These are phyloP conservation scores for Ascochyta koolunga DNA, from an alignment of 2,329 filamentous ascomycete genomes.

Conservation along the genomic window DNA sequence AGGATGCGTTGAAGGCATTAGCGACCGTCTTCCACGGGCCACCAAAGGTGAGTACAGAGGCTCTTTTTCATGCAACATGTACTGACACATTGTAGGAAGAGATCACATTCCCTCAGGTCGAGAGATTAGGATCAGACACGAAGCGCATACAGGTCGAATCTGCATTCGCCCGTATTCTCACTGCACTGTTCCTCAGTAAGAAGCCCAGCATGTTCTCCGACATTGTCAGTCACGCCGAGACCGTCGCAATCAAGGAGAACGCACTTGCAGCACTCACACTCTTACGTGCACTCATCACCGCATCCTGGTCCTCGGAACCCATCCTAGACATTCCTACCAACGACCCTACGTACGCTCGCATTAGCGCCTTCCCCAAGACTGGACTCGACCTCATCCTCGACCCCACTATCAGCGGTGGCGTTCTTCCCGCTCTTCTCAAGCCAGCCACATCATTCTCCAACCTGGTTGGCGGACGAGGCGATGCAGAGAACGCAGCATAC, in stretches of 20 bases:
- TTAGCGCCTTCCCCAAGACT: constrained; percentile 42
- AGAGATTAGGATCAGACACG: constrained; percentile 28
- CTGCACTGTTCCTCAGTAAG: constrained; percentile 59
- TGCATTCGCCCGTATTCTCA: constrained; percentile 60
- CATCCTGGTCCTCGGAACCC: constrained; percentile 57
- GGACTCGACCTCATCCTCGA: constrained; percentile 60
- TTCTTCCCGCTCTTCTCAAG: constrained; percentile 63
- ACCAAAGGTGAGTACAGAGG: constrained; percentile 21
- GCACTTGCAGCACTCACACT: constrained; percentile 62
- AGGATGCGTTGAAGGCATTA: constrained; percentile 61
- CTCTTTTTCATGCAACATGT: background rate
- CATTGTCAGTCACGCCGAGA: constrained; percentile 60
- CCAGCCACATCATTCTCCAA: constrained; percentile 63
- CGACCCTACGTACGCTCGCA: constrained; percentile 53
- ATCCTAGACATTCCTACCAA: constrained; percentile 55
- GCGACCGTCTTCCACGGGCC: constrained; percentile 64
- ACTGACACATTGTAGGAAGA: constrained; percentile 30
- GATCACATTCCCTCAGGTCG: constrained; percentile 45
- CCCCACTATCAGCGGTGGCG: constrained; percentile 55
- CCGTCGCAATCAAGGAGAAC: constrained; percentile 62
- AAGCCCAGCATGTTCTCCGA: constrained; percentile 60
- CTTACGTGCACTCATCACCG: constrained; percentile 59
- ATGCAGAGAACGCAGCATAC: constrained; percentile 63
- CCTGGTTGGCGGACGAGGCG: constrained; percentile 63
- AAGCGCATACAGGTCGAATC: constrained; percentile 54